Evolutionary conservation across 768 basidiomycete species (phyloP), one percentile per base, ranked within the genome.

Genomic region (Lyophyllum decastes): DNA sequence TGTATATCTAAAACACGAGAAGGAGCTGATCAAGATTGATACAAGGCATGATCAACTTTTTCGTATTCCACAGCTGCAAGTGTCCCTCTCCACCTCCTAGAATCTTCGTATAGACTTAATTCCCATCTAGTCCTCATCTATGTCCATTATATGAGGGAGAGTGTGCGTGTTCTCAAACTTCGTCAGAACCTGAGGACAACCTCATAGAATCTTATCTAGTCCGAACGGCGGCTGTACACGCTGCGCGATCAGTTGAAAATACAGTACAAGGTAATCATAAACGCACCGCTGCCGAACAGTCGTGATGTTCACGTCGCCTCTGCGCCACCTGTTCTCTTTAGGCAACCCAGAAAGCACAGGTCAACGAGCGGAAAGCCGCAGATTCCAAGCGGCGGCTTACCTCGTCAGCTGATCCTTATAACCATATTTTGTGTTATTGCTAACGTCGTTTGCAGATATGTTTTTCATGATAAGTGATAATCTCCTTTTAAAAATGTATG

Each of bases 321-420:
- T 10, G 10, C 30, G 30, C 30, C 30, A 5, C 30, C 30, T 30
- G 70, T 82, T 45, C 77, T 75, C 66, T 30, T 17, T 35, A 85
- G 69, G 81, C 90, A 75, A 82, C 87, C 63, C 79, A 90, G 80
- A 78, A 85, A 50, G 90, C 90, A 6, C 90, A 92, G 69, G 79
- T 91, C 45, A 88, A 89, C 61, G 90, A 91, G 68, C 78, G 84
- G 48, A 85, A 83, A 57, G 84, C 84, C 71, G 84, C 87, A 5
- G 94, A 95, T 61, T 91, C 89, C 5, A 95, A 95, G 69, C 81
- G 88, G 21, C 83, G 90, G 17, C 77, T 92, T 24, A 92, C 90
- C 62, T 87, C 89, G 88, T 85, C 80, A 74, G 84, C 81, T 30
- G n/a, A 9, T 25, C 8, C 21, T 25, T 25, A 11, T 21, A 17